These are phyloP conservation scores for Camellia oleifera DNA, from an alignment of 179 eudicot species.

Conservation along the genomic window DNA sequence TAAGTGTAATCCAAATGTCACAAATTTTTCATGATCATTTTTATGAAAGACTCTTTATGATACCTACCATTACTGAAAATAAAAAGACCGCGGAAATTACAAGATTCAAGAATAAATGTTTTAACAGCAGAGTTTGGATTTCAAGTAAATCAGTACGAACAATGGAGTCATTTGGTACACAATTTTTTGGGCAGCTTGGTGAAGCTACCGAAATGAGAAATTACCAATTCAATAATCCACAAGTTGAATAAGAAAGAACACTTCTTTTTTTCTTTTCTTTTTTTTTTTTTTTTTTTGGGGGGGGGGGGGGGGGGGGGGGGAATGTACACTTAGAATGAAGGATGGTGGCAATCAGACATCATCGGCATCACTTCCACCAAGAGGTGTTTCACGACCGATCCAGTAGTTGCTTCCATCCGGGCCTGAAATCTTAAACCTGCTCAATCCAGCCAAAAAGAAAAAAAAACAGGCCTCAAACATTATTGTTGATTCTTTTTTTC, in stretches of 20 bases:
- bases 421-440: slow-evolving; percentile 79
- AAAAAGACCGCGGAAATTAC: neutral
- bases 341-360: slow-evolving; percentile 44
- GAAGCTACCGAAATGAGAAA: slow-evolving; percentile 22
- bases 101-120: neutral
- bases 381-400: slow-evolving; percentile 55
- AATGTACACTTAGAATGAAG: slow-evolving; percentile 34
- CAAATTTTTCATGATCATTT: no score
- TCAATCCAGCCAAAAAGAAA: neutral
- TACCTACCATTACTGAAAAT: no score
- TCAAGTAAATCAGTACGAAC: neutral
- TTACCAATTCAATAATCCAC: slow-evolving; percentile 13
- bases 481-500: no score
- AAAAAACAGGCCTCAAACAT: no score
- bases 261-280: neutral
- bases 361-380: slow-evolving; percentile 84
- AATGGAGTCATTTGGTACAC: slow-evolving; percentile 7
- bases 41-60: no score
- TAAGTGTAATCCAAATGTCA: no score
- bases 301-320: slow-evolving; percentile 8
- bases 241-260: slow-evolving; percentile 24
- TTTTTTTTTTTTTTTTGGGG: no score
- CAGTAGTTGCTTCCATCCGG: slow-evolving; percentile 88
- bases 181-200: neutral
- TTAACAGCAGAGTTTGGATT: neutral